These are phyloP conservation scores for Casuarina equisetifolia DNA, from an alignment of 306 rosid genomes.

Conservation along the genomic window DNA sequence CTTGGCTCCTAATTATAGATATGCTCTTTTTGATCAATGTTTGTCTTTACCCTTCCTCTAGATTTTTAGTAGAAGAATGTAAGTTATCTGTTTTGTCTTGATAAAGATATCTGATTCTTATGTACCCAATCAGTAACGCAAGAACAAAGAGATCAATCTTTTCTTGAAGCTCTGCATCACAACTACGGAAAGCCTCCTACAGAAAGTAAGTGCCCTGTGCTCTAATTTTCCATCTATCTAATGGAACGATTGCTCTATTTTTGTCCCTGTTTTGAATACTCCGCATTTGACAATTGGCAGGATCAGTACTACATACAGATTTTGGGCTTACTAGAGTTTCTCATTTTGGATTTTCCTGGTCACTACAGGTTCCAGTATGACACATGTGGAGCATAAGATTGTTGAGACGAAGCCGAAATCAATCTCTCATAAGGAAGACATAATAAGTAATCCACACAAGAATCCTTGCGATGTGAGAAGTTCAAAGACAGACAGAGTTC, in stretches of 20 bases:
- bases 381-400: conserved; percentile 35
- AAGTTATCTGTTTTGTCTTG: background rate
- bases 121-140: conserved; percentile 57
- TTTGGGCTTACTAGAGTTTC: background rate
- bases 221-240: conserved; percentile 11
- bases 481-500: conserved; percentile 34
- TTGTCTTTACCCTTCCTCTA: conserved; percentile 11
- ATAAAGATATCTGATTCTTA: conserved; percentile 12
- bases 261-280: too few species aligned
- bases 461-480: conserved; percentile 37
- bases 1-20: conserved; percentile 58
- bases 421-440: conserved; percentile 34
- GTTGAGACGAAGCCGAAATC: conserved; percentile 48
- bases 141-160: conserved; percentile 52
- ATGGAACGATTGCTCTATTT: background rate
- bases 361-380: conserved; percentile 40
- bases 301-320: background rate
- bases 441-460: conserved; percentile 37
- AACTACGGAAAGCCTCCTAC: conserved; percentile 56
- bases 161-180: conserved; percentile 58
- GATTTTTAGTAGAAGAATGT: conserved; percentile 20
- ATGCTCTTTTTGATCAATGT: conserved; percentile 72
- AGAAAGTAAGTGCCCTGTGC: conserved; percentile 49
- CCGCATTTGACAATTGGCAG: background rate
- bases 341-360: conserved; percentile 10